These are phyloP conservation scores for Hygrophoropsis aurantiaca DNA, from an alignment of 768 basidiomycete genomes.

Conservation along the genomic window DNA sequence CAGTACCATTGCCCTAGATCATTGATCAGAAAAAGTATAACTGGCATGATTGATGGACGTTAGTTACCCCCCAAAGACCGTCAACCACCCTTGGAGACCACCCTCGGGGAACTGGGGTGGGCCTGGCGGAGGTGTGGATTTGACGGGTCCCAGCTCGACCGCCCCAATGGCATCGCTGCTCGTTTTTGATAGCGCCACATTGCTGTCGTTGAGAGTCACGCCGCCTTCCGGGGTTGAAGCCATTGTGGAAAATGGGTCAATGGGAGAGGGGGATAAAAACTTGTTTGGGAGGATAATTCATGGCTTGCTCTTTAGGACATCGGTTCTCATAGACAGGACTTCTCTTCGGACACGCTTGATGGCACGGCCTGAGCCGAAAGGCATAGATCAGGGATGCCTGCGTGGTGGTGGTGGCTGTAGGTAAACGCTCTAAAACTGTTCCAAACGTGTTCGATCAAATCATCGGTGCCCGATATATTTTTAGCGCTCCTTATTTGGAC, in stretches of 20 bases:
- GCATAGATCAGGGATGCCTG: conserved; percentile 2
- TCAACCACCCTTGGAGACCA: conserved; percentile 44
- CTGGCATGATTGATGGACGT: background rate
- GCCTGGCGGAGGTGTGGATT: background rate
- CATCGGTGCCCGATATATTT: conserved; percentile 1
- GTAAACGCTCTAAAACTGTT: background rate
- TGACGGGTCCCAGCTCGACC: too few relatives aligned
- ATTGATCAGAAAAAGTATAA: background rate
- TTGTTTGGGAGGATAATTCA: background rate
- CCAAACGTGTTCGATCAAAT: background rate
- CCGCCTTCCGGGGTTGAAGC: conserved; percentile 1
- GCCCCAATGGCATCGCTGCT: background rate
- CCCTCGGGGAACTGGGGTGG: conserved; percentile 42
- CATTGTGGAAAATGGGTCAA: conserved; percentile 3
- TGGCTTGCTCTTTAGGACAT: conserved; percentile 12
- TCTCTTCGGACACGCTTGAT: conserved; percentile 11
- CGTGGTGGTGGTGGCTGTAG: background rate
- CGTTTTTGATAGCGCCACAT: background rate
- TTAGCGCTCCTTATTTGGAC: background rate
- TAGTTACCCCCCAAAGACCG: conserved; percentile 46
- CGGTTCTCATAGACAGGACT: conserved; percentile 1
- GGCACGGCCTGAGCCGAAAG: conserved; percentile 2
- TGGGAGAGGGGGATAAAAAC: conserved; percentile 1
- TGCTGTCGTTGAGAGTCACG: conserved; percentile 2
- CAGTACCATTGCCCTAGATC: conserved; percentile 37